Base-by-base conservation (phyloP, 257 asterid genomes). In the Ilex aquifolium region DNA sequence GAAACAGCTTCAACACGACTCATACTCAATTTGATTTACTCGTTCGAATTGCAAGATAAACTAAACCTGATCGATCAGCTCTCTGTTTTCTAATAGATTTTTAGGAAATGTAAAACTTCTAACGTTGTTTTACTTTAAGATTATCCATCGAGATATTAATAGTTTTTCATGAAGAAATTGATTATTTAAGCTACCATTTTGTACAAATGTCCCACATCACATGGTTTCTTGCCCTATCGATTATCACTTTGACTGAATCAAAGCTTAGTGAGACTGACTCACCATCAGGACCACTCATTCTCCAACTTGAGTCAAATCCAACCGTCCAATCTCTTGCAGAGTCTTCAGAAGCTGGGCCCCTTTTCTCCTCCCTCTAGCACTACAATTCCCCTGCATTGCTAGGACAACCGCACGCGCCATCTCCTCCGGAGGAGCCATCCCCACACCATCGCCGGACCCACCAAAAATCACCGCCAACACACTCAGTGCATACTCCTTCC, bases 321-420 rank as follows among this genome's bases (percentile, higher is more conserved):
- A 2, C 69, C 78, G 79, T 64, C 81, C 84, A 70, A 74, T 67
- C 40, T 72, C 84, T 57, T 80, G 90, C 80, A 88, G 79, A 60
- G 70, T 80, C 80, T 82, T 82, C 69, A 86, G 90, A 31, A 88
- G 84, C 72, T 88, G 96, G 71, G 90, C 87, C 79, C 88, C 96
- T 61, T 86, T 88, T 63, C 95, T 80, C 65, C 84, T 79, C 60
- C 80, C 95, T 32, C 95, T 73, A 2, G 80, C 90, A 16, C 88
- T 86, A 52, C 95, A 88, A 10, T 82, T 79, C 36, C 95, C 90
- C 29, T 82, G 90, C 85, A 88, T 61, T 1, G 96, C 92, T 76
- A 88, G 55, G 85, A 50, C 66, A 32, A 88, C 95, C 7, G 96
- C 93, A 82, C 96, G 96, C 78, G 92, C 96, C 82, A 88, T 95